phyloP scores from a whole-genome alignment of 345 rosid species.

The Corchorus capsularis region DNA sequence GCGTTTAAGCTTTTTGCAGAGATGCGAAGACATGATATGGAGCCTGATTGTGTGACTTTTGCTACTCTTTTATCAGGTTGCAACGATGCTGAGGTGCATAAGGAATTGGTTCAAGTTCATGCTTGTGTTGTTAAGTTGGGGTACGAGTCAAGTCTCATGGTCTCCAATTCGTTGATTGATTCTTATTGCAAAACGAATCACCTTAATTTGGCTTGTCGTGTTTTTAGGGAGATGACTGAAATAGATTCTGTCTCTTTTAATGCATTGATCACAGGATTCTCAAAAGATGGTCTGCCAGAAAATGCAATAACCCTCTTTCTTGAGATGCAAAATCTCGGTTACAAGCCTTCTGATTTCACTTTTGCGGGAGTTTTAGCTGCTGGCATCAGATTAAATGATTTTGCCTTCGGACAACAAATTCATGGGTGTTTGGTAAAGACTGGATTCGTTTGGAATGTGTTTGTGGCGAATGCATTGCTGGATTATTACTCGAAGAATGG shows the following conservation, averaged over 20 bases:
- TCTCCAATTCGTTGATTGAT: conserved; percentile 74
- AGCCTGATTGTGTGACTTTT: conserved; percentile 71
- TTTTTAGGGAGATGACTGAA: conserved; percentile 49
- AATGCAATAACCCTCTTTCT: conserved; percentile 59
- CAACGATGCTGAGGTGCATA: conserved; percentile 27
- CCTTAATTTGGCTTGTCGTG: conserved; percentile 46
- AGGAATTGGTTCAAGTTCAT: conserved; percentile 60
- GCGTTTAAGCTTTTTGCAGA: conserved; percentile 60
- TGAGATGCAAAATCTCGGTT: conserved; percentile 57
- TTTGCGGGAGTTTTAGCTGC: conserved; percentile 72
- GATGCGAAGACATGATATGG: conserved; percentile 48
- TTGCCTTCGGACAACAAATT: conserved; percentile 60
- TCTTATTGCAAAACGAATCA: conserved; percentile 62
- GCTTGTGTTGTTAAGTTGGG: conserved; percentile 57
- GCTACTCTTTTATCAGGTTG: conserved; percentile 73
- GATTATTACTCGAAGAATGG: conserved; percentile 82
- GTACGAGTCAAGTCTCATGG: conserved; percentile 37
- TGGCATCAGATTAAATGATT: conserved; percentile 50
- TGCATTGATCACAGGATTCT: conserved; percentile 71
- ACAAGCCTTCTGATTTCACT: conserved; percentile 80
- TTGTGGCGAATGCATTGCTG: conserved; percentile 85
- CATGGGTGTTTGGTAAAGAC: conserved; percentile 61
- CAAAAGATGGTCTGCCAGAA: conserved; percentile 52
- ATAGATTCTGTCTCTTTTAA: conserved; percentile 77
- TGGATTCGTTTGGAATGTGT: conserved; percentile 56